phyloP scores from a whole-genome alignment of 208 protist genomes.

The Balamuthia mandrillaris region DNA sequence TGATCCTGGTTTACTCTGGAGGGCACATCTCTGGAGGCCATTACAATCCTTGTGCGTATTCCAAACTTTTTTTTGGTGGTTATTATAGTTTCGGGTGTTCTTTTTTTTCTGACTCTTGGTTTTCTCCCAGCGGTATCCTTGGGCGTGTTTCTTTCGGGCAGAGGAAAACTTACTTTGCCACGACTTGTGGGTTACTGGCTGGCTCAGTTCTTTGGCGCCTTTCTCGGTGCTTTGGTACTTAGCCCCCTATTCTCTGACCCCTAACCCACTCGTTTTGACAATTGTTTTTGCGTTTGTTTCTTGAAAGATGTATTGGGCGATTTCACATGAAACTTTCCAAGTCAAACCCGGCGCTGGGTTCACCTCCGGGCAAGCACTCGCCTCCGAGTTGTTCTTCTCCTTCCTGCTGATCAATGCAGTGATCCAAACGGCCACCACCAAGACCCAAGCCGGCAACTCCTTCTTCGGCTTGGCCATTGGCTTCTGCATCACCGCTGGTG shows the following conservation, averaged over 20 bases:
- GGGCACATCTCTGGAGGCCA: constrained; percentile 7
- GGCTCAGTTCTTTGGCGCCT: constrained; percentile 1
- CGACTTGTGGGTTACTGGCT: neutral
- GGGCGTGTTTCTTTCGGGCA: too few relatives aligned
- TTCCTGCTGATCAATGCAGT: constrained; percentile 24
- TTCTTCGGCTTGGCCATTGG: constrained; percentile 32
- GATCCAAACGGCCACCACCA: constrained; percentile 21
- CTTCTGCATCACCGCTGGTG: neutral
- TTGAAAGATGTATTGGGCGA: neutral
- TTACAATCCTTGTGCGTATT: constrained; percentile 25
- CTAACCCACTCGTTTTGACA: too few relatives aligned
- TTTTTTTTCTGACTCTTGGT: too few relatives aligned
- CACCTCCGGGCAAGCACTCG: neutral
- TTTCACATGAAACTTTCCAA: constrained; percentile 4
- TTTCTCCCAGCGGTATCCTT: too few relatives aligned
- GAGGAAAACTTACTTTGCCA: too few relatives aligned
- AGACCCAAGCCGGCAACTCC: constrained; percentile 21
- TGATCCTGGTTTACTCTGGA: neutral
- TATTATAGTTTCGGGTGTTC: too few relatives aligned
- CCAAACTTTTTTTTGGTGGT: neutral
- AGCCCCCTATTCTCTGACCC: too few relatives aligned
- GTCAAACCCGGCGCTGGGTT: neutral
- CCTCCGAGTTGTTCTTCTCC: constrained; percentile 21
- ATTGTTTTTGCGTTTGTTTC: too few relatives aligned
- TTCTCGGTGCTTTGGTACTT: constrained; percentile 3